Base-by-base conservation (phyloP, 768 basidiomycete species). In the Wakefieldia striispora region DNA sequence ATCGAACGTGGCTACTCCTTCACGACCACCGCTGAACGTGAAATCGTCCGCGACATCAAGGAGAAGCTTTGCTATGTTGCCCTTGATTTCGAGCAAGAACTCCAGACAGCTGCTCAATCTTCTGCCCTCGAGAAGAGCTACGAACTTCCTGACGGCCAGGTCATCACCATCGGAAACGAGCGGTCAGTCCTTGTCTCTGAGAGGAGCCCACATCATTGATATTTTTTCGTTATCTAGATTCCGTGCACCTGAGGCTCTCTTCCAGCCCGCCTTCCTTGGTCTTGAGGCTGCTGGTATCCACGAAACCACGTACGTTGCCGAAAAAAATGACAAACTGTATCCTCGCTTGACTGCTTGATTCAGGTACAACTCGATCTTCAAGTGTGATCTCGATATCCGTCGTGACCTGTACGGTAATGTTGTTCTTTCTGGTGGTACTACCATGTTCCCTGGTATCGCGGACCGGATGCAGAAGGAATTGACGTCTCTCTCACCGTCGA, bases 11-110 rank as follows among this genome's bases (percentile, higher is more conserved):
- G 94, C 11, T 95, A 97, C 72, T 79, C 83, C 16, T 95, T 97
- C 82, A 94, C 90, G 59, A 95, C 93, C 55, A 88, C 91, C 12
- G 92, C 91, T 33, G 92, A 93, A 74, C 81, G 84, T 63, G 92
- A 94, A 83, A 92, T 97, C 51, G 94, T 95, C 60, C 81, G 94
- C 51, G 94, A 95, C 70, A 95, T 97, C 79, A 97, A 97, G 79
- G 83, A 85, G 75, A 86, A 85, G 71, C 83, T 95, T 24, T 94
- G 92, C 71, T 95, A 95, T 67, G 93, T 95, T 56, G 92, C 92
- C 34, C 81, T 94, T 53, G 92, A 95, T 71, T 95, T 94, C 58
- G 91, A 95, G 66, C 88, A 94, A 71, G 93, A 95, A 72, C 75
- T 95, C 58, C 86, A 91, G 72, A 91, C 88, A 19, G 91, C 92